A percentile compares a stretch with the other conserved stretches of the same genome.
These are phyloP conservation scores for Pseudopithomyces maydicus DNA, from an alignment of 2,329 filamentous ascomycete species.

Conservation along the genomic window DNA sequence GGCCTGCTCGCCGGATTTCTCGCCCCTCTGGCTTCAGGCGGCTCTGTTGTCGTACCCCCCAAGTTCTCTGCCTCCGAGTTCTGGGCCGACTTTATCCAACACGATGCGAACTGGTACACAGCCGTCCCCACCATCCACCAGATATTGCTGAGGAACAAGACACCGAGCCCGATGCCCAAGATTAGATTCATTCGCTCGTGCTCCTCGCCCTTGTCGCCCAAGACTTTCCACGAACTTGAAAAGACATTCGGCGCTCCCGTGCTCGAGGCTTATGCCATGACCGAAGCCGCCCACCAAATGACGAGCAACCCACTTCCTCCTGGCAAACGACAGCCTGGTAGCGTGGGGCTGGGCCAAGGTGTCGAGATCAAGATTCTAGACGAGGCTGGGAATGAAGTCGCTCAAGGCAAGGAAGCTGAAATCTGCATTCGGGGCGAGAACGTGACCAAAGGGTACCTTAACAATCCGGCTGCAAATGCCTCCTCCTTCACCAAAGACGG, in stretches of 20 bases:
- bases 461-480: constrained; percentile 78
- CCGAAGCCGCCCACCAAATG: constrained; percentile 86
- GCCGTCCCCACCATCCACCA: constrained; percentile 93
- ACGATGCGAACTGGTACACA: constrained; percentile 88
- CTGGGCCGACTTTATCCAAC: constrained; percentile 75
- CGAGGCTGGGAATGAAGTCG: constrained; percentile 68
- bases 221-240: constrained; percentile 80
- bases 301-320: constrained; percentile 69
- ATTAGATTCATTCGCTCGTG: constrained; percentile 90
- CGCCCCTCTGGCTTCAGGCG: constrained; percentile 74
- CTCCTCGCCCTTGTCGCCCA: constrained; percentile 81
- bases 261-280: constrained; percentile 91
- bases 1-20: constrained; percentile 84
- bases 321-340: constrained; percentile 76
- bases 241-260: constrained; percentile 77
- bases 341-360: constrained; percentile 81
- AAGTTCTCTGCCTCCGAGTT: constrained; percentile 85
- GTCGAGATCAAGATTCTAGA: constrained; percentile 82
- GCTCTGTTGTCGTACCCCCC: constrained; percentile 77
- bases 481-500: constrained; percentile 74
- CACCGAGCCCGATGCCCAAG: constrained; percentile 68
- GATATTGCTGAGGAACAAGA: constrained; percentile 76
- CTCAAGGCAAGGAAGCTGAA: constrained; percentile 74
- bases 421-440: constrained; percentile 84
- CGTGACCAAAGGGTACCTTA: constrained; percentile 83